phyloP scores from a whole-genome alignment of 257 asterid species.

The Forsythia viridissima region DNA sequence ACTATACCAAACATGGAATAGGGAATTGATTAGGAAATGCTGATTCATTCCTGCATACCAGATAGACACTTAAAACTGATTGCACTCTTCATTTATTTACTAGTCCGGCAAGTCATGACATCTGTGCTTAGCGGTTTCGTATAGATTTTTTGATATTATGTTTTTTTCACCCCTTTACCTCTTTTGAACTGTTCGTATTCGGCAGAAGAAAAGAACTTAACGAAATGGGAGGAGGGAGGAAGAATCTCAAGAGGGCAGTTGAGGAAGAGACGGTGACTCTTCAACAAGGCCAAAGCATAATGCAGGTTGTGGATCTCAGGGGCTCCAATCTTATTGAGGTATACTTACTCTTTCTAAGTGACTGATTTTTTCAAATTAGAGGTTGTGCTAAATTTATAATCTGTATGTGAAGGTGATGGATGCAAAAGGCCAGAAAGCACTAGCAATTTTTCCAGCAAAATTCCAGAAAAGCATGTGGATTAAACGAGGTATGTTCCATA shows the following conservation, averaged over 20 bases:
- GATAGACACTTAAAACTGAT: background rate
- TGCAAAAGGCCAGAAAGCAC: constrained; percentile 54
- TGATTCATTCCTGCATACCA: background rate
- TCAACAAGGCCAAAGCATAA: constrained; percentile 58
- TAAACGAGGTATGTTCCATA: constrained; percentile 59
- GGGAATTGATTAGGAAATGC: background rate
- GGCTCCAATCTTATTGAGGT: constrained; percentile 87
- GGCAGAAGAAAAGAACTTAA: constrained; percentile 16
- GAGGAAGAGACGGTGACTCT: constrained; percentile 51
- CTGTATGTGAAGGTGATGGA: constrained; percentile 66
- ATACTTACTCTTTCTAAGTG: background rate
- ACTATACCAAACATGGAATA: background rate
- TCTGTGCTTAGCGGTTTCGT: background rate
- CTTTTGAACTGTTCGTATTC: background rate
- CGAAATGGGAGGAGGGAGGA: constrained; percentile 79
- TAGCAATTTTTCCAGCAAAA: constrained; percentile 87
- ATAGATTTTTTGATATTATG: background rate
- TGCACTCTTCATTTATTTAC: background rate
- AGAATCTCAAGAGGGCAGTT: constrained; percentile 77
- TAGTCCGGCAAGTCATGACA: background rate
- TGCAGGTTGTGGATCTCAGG: constrained; percentile 81
- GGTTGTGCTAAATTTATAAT: constrained; percentile 7
- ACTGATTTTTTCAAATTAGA: background rate
- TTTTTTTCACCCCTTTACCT: background rate
- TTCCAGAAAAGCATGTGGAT: constrained; percentile 95